phyloP scores from a whole-genome alignment of 2,329 filamentous ascomycete species.

The Bipolaris zeicola region DNA sequence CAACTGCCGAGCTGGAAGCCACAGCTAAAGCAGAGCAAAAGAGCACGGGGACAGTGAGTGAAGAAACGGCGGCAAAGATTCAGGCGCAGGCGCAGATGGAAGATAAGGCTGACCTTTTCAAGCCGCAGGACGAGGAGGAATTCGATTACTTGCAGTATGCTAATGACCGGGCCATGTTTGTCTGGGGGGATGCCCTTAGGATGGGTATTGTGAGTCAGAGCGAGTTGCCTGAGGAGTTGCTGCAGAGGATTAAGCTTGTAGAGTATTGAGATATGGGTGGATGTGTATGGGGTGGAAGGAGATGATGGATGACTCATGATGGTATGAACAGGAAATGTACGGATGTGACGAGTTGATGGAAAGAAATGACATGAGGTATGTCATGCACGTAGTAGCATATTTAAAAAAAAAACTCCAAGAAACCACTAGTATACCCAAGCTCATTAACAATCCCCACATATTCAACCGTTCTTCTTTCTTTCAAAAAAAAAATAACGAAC shows the following conservation, averaged over 20 bases:
- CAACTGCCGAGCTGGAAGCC: constrained; percentile 26
- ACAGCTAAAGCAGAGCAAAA: constrained; percentile 26
- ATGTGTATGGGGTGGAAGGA: background rate
- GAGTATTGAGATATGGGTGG: constrained; percentile 56
- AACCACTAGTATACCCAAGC: background rate
- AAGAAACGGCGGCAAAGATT: constrained; percentile 29
- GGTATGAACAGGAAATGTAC: background rate
- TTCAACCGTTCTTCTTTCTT: too few species aligned
- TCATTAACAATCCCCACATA: too few species aligned
- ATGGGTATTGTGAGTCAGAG: constrained; percentile 76
- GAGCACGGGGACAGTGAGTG: constrained; percentile 35
- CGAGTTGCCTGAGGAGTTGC: constrained; percentile 74
- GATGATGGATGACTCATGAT: background rate
- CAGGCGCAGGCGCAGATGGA: constrained; percentile 32
- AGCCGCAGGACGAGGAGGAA: constrained; percentile 65
- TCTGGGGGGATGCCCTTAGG: constrained; percentile 87
- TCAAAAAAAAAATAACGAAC: background rate
- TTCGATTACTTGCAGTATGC: constrained; percentile 95
- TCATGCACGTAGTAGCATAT: background rate
- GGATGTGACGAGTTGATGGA: background rate
- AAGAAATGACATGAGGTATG: too few species aligned
- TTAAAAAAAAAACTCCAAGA: background rate
- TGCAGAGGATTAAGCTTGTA: constrained; percentile 70
- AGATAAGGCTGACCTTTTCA: constrained; percentile 47
- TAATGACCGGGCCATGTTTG: constrained; percentile 87